Conservation (phyloP, 805 yeast species). For the Zygotorulaspora sp. region DNA sequence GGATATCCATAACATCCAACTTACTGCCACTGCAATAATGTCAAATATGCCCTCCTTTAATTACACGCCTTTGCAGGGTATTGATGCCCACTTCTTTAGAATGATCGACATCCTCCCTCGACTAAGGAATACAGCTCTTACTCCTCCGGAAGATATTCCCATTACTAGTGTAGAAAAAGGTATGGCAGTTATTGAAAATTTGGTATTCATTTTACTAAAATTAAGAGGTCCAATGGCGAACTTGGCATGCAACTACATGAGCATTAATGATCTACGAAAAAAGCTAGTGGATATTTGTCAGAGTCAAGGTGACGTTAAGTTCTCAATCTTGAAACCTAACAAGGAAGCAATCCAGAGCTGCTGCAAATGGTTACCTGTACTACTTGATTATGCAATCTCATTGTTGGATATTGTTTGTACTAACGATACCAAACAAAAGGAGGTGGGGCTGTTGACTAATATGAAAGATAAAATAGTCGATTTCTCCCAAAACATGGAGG, state of each 20-base stretch:
- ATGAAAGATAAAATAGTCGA: slow-evolving; percentile 15
- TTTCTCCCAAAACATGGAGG: slow-evolving; percentile 12
- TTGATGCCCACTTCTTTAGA: slow-evolving; percentile 56
- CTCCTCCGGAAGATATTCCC: slow-evolving; percentile 70
- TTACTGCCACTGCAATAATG: slow-evolving; percentile 58
- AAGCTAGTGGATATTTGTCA: slow-evolving; percentile 23
- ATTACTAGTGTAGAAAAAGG: slow-evolving; percentile 65
- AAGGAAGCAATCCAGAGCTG: slow-evolving; percentile 14
- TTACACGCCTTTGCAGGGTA: slow-evolving; percentile 39
- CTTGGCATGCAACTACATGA: slow-evolving; percentile 20
- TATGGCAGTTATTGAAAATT: slow-evolving; percentile 68
- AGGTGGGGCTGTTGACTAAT: slow-evolving; percentile 2
- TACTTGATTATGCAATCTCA: slow-evolving; percentile 33
- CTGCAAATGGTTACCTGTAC: slow-evolving; percentile 34
- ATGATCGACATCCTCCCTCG: slow-evolving; percentile 78
- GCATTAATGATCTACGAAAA: slow-evolving; percentile 18
- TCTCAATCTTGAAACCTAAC: slow-evolving; percentile 9
- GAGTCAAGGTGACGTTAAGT: slow-evolving; percentile 21
- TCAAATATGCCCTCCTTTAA: slow-evolving; percentile 48
- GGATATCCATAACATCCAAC: slow-evolving; percentile 59
- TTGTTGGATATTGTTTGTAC: slow-evolving; percentile 11
- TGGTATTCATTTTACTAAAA: slow-evolving; percentile 54
- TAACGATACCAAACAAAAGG: slow-evolving; percentile 2
- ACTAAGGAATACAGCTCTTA: slow-evolving; percentile 58
- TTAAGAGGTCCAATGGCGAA: slow-evolving; percentile 45